Evolutionary conservation across 2,329 filamentous ascomycete species (phyloP), one percentile per base, ranked within the genome.

Genomic region (Lachnum nothofagi): DNA sequence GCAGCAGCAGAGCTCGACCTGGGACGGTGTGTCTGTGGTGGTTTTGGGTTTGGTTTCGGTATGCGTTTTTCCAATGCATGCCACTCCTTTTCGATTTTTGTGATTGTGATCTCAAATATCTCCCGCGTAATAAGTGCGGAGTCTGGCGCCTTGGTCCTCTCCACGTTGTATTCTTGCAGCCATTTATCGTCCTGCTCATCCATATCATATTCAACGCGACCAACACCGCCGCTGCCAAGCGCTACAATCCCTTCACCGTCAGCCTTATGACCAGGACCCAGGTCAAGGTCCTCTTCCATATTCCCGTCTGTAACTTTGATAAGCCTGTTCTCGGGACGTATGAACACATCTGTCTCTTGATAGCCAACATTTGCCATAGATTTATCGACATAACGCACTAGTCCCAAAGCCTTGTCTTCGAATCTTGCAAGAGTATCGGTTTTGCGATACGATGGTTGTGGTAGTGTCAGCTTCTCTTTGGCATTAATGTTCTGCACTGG

Each of bases 61-160:
- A 98, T 97, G 52, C 90, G 80, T 72, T 95, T 96, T 68, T 98
- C 93, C 6, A 98, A 74, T 5, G 88, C 87, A 67, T 97, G 89
- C 88, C 93, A 98, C 67, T 97, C 91, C 69, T 96, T 96, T 68
- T 98, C 93, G 51, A 98, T 96, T 68, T 96, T 96, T 8, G 93
- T 98, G 71, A 98, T 94, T 14, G 91, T 94, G 54, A 97, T 94
- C 67, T 98, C 93, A 63, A 98, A 96, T 43, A 96, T 82, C 54
- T 95, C 91, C 17, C 91, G 88, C 42, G 91, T 94, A 61, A 98
- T 93, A 2, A 83, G 76, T 58, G 94, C 88, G 19, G 88, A 80
- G 39, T 85, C 82, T 57, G 86, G 80, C 20, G 79, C 77, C 64
- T 83, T 87, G n/a, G n/a, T n/a, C 49, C 93, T 82, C 60, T 86